These are phyloP conservation scores for Eutrema heterophyllum DNA, from an alignment of 345 rosid genomes.

Conservation along the genomic window DNA sequence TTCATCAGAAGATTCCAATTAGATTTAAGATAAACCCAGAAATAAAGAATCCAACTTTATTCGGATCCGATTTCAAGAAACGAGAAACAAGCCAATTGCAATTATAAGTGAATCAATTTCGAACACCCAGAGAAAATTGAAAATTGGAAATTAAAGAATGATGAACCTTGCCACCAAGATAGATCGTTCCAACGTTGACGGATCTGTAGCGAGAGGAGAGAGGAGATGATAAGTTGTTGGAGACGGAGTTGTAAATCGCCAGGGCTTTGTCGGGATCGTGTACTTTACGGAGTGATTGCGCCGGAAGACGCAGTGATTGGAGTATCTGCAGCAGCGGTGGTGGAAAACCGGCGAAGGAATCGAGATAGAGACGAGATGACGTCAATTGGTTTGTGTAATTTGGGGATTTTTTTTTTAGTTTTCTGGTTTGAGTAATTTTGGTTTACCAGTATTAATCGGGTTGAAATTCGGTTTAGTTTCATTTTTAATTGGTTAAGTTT, in stretches of 20 bases:
- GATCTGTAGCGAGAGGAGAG: slow-evolving; percentile 64
- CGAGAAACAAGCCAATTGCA: neutral
- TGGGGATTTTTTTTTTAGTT: too few species aligned
- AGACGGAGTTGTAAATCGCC: slow-evolving; percentile 53
- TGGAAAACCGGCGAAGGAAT: slow-evolving; percentile 48
- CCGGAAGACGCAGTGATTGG: slow-evolving; percentile 6
- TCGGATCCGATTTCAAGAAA: slow-evolving; percentile 8
- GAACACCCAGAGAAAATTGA: neutral
- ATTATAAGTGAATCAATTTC: neutral
- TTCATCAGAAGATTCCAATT: neutral
- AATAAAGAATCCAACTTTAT: neutral
- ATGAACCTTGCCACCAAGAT: slow-evolving; percentile 80
- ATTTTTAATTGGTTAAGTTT: too few species aligned
- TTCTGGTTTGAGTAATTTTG: too few species aligned
- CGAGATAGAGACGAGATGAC: slow-evolving; percentile 40
- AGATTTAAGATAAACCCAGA: neutral
- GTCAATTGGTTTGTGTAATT: slow-evolving; percentile 18
- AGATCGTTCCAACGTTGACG: slow-evolving; percentile 71
- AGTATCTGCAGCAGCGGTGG: slow-evolving; percentile 28
- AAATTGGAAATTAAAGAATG: neutral
- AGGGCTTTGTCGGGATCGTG: slow-evolving; percentile 77
- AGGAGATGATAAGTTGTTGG: slow-evolving; percentile 41
- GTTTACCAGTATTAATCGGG: too few species aligned
- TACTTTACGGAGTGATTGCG: slow-evolving; percentile 50
- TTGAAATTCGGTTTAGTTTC: too few species aligned